phyloP scores from a whole-genome alignment of 1,284 basidiomycete genomes.

The Apiotrichum veenhuisii region DNA sequence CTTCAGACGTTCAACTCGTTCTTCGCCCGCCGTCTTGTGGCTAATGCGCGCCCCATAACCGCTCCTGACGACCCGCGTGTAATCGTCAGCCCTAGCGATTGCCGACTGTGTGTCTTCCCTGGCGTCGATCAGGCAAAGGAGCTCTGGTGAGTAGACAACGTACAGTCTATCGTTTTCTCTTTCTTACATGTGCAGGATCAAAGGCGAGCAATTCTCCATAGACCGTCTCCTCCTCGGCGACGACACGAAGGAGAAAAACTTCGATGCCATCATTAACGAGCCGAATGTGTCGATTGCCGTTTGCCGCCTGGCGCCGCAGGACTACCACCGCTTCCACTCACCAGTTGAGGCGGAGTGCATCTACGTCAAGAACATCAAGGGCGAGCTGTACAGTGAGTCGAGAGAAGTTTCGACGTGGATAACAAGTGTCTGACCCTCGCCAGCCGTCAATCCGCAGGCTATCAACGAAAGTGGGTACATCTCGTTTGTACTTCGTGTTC shows the following conservation, averaged over 20 bases:
- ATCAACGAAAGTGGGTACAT: conserved; percentile 58
- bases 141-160: conserved; percentile 56
- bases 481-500: conserved; percentile 12
- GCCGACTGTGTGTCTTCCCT: conserved; percentile 65
- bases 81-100: conserved; percentile 70
- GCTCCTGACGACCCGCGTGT: conserved; percentile 56
- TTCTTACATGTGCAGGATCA: conserved; percentile 56
- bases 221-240: conserved; percentile 58
- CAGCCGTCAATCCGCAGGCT: conserved; percentile 61
- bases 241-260: conserved; percentile 51
- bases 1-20: conserved; percentile 71
- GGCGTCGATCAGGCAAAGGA: conserved; percentile 60
- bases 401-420: not conserved
- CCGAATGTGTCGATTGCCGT: conserved; percentile 24
- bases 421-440: not conserved
- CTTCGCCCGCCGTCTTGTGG: conserved; percentile 66
- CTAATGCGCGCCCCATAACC: conserved; percentile 64
- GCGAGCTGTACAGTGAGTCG: conserved; percentile 42
- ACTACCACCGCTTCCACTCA: conserved; percentile 81
- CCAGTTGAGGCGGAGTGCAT: conserved; percentile 63
- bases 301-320: conserved; percentile 66
- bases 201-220: conserved; percentile 68
- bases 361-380: conserved; percentile 53
- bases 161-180: not conserved
- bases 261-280: conserved; percentile 46